Evolutionary conservation across 1,284 basidiomycete species (phyloP).

Genomic region (Termitomyces sp.): DNA sequence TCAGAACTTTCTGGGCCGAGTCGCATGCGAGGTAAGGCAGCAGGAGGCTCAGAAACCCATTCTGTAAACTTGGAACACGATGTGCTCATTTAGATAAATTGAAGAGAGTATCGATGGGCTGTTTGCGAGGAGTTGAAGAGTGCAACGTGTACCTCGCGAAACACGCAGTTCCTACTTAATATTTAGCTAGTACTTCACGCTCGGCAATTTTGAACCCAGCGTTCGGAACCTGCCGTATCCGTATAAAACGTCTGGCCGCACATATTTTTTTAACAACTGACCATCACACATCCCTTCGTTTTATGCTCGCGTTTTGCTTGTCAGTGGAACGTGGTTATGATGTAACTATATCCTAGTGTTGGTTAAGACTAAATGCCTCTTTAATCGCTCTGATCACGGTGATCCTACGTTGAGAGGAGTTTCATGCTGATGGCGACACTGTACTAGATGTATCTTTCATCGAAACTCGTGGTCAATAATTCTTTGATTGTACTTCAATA

Average conservation of each 20-base stretch:
- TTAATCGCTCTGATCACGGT: constrained; percentile 77
- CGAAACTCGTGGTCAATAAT: background rate
- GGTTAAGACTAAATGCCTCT: constrained; percentile 56
- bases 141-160: background rate
- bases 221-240: constrained; percentile 16
- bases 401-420: constrained; percentile 65
- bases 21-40: constrained; percentile 52
- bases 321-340: constrained; percentile 37
- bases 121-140: background rate
- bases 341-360: constrained; percentile 35
- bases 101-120: background rate
- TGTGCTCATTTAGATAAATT: background rate
- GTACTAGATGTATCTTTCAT: constrained; percentile 1
- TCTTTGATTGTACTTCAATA: background rate
- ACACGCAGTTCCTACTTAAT: no score
- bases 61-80: constrained; percentile 25
- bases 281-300: constrained; percentile 41
- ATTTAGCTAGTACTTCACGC: no score
- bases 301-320: constrained; percentile 55
- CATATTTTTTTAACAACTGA: constrained; percentile 24
- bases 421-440: constrained; percentile 73
- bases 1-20: constrained; percentile 42
- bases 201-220: constrained; percentile 12
- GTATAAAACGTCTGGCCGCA: background rate
- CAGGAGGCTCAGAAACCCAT: constrained; percentile 24